Conservation (phyloP, 441 rosid species). For the Pelargonium citronellum region DNA sequence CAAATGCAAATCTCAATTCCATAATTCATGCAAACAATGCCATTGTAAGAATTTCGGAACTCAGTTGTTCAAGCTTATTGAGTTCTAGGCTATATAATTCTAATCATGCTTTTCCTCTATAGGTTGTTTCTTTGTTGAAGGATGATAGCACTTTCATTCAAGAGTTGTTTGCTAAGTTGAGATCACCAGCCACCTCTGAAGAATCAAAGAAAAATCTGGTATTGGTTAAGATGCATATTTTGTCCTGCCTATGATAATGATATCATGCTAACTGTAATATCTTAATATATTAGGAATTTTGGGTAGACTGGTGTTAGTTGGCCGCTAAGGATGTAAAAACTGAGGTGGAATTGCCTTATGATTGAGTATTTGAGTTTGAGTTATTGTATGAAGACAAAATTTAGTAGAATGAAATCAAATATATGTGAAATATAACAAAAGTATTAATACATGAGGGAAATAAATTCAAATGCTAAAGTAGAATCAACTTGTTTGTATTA, state of each 20-base stretch:
- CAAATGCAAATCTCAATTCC: conserved; percentile 77
- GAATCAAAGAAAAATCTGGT: conserved; percentile 96
- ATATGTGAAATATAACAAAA: neutral
- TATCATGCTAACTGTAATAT: neutral
- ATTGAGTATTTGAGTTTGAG: neutral
- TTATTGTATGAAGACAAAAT: neutral
- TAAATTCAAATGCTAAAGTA: too few relatives aligned
- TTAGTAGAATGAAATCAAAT: neutral
- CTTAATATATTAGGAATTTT: neutral
- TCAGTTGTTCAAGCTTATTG: conserved; percentile 8
- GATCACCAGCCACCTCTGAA: conserved; percentile 55
- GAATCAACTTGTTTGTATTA: too few relatives aligned
- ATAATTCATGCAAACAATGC: conserved; percentile 92
- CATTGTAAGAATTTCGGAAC: conserved; percentile 50
- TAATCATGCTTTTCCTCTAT: conserved; percentile 22
- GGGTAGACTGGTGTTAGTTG: neutral
- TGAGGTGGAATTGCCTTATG: neutral
- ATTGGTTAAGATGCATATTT: conserved; percentile 24
- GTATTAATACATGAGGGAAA: too few relatives aligned
- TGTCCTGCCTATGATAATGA: conserved; percentile 11
- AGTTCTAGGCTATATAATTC: conserved; percentile 8
- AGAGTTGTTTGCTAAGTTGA: conserved; percentile 83
- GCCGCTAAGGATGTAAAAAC: neutral
- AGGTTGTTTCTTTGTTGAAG: conserved; percentile 91
- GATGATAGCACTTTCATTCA: conserved; percentile 91